Evolutionary conservation across 2,329 filamentous ascomycete species (phyloP).

Genomic region (Claviceps sp.): DNA sequence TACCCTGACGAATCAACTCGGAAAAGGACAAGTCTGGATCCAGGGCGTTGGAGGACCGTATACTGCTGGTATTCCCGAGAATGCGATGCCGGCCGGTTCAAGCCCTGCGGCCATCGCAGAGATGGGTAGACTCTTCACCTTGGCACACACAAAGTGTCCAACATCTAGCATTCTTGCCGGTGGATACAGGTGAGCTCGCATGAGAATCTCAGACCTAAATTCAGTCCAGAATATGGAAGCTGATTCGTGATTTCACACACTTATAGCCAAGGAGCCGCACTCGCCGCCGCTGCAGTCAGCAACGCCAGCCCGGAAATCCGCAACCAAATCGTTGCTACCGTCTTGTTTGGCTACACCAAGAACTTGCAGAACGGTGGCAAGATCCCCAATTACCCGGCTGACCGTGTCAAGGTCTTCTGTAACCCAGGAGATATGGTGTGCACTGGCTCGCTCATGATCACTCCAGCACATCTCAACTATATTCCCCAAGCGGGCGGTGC

Average conservation of each 20-base stretch:
- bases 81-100: constrained; percentile 25
- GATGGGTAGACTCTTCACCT: constrained; percentile 24
- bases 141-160: constrained; percentile 29
- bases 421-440: constrained; percentile 22
- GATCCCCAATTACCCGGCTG: constrained; percentile 24
- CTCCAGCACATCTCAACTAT: constrained; percentile 21
- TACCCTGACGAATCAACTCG: constrained; percentile 16
- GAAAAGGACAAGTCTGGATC: constrained; percentile 20
- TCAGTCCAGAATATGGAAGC: background rate
- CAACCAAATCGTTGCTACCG: constrained; percentile 22
- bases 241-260: background rate
- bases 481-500: constrained; percentile 7
- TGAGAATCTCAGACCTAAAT: background rate
- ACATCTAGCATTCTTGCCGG: constrained; percentile 27
- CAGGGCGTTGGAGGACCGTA: constrained; percentile 31
- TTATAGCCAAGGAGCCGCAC: constrained; percentile 27
- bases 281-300: constrained; percentile 26
- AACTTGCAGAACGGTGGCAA: constrained; percentile 26
- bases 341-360: constrained; percentile 29
- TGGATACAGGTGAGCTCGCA: constrained; percentile 17
- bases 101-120: constrained; percentile 24
- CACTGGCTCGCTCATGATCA: constrained; percentile 22
- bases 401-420: constrained; percentile 26
- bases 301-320: constrained; percentile 17
- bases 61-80: constrained; percentile 20